Evolutionary conservation across 495 filamentous ascomycete species (phyloP).

Genomic region (Melanomma pulvis-pyrius): DNA sequence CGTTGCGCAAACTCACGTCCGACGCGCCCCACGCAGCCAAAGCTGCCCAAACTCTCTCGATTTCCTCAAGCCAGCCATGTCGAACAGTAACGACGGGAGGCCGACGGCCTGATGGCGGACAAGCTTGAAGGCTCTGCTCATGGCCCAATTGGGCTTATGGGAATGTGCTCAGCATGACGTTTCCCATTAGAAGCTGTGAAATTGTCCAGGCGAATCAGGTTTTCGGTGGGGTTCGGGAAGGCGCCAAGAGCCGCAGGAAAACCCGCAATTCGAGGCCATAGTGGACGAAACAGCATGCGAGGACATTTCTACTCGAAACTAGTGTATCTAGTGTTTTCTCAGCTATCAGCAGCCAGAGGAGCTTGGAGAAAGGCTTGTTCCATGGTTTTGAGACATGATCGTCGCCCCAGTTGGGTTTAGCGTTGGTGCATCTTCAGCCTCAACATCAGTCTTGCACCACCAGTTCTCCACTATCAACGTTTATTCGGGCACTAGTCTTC

Average conservation of each 20-base stretch:
- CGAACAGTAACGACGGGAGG: neutral
- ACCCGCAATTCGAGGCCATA: neutral
- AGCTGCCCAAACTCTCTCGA: constrained; percentile 1
- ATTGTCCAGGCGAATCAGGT: constrained; percentile 1
- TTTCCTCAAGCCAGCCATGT: constrained; percentile 3
- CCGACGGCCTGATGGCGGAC: neutral
- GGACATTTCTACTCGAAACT: neutral
- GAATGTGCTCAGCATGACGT: constrained; percentile 8
- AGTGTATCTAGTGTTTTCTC: neutral
- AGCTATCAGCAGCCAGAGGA: neutral
- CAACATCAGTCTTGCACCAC: too few species aligned
- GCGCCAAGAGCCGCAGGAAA: neutral
- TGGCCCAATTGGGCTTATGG: constrained; percentile 22
- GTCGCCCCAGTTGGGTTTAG: neutral
- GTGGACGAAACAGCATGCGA: neutral
- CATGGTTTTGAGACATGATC: neutral
- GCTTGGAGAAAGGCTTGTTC: neutral
- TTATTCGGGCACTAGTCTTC: too few species aligned
- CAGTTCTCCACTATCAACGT: too few species aligned
- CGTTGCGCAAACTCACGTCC: constrained; percentile 1
- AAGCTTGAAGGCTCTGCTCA: neutral
- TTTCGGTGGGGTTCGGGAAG: too few species aligned
- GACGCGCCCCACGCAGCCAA: constrained; percentile 4
- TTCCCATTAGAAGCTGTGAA: neutral
- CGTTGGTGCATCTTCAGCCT: too few species aligned